Conservation (phyloP, 2,329 filamentous ascomycete genomes). For the Cladosporium austrohemisphaericum region DNA sequence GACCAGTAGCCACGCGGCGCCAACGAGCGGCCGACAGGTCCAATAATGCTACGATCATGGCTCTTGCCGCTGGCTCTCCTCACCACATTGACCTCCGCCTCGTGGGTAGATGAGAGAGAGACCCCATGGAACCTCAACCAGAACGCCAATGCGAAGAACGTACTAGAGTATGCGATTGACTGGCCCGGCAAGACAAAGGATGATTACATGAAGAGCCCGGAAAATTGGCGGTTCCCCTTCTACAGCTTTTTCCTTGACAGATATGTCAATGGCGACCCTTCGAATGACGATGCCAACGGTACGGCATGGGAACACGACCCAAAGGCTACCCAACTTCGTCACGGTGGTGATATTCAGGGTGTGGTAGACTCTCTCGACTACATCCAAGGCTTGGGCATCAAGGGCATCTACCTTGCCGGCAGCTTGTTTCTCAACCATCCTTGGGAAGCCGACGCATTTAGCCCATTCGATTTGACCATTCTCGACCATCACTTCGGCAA, state of each 20-base stretch:
- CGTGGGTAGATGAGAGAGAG: slow-evolving; percentile 47
- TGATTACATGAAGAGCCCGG: slow-evolving; percentile 52
- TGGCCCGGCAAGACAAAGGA: slow-evolving; percentile 50
- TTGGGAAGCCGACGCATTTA: slow-evolving; percentile 60
- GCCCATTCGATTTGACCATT: slow-evolving; percentile 56
- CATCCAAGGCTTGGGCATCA: slow-evolving; percentile 59
- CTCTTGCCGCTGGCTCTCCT: slow-evolving; percentile 14
- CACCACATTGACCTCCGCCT: slow-evolving; percentile 20
- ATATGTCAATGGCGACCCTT: slow-evolving; percentile 62
- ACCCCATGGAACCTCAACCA: slow-evolving; percentile 59
- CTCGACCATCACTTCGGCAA: slow-evolving; percentile 61
- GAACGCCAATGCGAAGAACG: slow-evolving; percentile 53
- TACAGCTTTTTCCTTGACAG: slow-evolving; percentile 63
- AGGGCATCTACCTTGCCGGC: slow-evolving; percentile 62
- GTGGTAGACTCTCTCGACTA: slow-evolving; percentile 61
- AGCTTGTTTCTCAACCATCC: slow-evolving; percentile 61
- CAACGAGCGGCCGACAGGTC: slow-evolving; percentile 12
- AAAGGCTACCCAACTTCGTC: slow-evolving; percentile 59
- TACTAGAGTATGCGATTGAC: slow-evolving; percentile 56
- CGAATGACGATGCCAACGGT: slow-evolving; percentile 60
- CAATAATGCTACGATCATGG: slow-evolving; percentile 16
- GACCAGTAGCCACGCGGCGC: slow-evolving; percentile 13
- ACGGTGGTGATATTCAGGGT: slow-evolving; percentile 59
- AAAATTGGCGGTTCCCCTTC: slow-evolving; percentile 63
- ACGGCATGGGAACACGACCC: slow-evolving; percentile 60